Base-by-base conservation (phyloP, 2,329 filamentous ascomycete genomes). In the Alternaria burnsii region DNA sequence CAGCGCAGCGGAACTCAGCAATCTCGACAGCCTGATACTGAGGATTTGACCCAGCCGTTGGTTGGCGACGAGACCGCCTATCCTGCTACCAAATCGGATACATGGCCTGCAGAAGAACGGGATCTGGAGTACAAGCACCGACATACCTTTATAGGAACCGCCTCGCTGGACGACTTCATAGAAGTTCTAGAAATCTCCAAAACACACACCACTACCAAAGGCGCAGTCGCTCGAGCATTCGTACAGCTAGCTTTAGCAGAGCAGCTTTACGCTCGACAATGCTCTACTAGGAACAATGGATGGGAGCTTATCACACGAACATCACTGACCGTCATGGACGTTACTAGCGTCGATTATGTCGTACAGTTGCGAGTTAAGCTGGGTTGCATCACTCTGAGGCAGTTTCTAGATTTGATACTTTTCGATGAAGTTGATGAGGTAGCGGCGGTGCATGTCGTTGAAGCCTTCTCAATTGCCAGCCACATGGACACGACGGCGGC, bases 101-200 rank as follows among this genome's bases (percentile, higher is more conserved):
- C 18, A 14, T 16, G 60, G 40, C 50, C 54, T 2, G 51, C 53
- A 22, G 53, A 59, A 50, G 71, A 71, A 36, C 55, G 59, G 11
- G 72, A 74, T 16, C 59, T 73, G 3, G 68, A 73, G 41, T 75
- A 75, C 59, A 68, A 73, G 34, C 66, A 74, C 34, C 73, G 72
- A n/a, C 72, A 73, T 47, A 75, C 62, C 2, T 76, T 74, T 41
- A 62, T 76, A n/a, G 73, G 73, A 8, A 71, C 72, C 2, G 69
- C 67, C 5, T 76, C 72, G 0, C 60, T 76, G 0, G 65, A 74
- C 42, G 59, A 67, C 44, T 73, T 73, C 26, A 63, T 76, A 22
- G 62, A 68, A 7, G 11, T 59, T 9, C 63, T 76, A 1, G 70
- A 74, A 5, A 47, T 67, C 9, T 56, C 62, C 1, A 11, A 59